phyloP scores from a whole-genome alignment of 2,329 filamentous ascomycete species.

The Hypoxylon sp. region DNA sequence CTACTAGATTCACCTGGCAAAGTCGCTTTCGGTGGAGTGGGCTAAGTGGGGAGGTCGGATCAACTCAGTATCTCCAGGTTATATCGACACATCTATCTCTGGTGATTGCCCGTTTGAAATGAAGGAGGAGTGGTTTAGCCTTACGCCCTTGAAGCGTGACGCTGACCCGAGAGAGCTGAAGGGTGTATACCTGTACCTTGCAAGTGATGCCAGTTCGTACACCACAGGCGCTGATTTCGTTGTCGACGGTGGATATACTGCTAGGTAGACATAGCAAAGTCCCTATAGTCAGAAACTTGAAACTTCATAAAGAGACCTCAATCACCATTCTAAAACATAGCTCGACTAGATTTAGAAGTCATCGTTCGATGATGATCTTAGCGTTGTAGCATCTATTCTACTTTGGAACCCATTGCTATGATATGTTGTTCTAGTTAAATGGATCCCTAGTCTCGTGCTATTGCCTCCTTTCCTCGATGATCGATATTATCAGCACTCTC shows the following conservation, averaged over 20 bases:
- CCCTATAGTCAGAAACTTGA: too few relatives aligned
- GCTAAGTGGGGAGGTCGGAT: background rate
- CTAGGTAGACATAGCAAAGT: background rate
- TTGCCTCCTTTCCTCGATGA: background rate
- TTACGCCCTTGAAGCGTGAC: background rate
- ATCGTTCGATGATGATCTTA: too few relatives aligned
- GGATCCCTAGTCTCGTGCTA: too few relatives aligned
- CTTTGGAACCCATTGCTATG: too few relatives aligned
- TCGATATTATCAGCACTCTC: background rate
- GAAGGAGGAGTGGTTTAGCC: background rate
- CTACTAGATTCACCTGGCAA: background rate
- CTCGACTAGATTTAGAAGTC: too few relatives aligned
- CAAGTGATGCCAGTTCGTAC: background rate
- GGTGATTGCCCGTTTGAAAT: background rate
- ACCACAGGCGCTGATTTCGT: background rate
- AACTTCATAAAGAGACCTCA: too few relatives aligned
- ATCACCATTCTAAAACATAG: too few relatives aligned
- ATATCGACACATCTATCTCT: background rate
- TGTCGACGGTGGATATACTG: background rate
- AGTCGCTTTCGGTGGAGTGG: background rate
- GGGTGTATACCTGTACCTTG: background rate
- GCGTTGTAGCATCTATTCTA: too few relatives aligned
- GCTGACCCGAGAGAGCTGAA: background rate
- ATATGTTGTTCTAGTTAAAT: too few relatives aligned
- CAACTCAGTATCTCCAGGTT: background rate